Evolutionary conservation across 169 alveolate genomes (phyloP).

Genomic region (Perkinsus marinus): DNA sequence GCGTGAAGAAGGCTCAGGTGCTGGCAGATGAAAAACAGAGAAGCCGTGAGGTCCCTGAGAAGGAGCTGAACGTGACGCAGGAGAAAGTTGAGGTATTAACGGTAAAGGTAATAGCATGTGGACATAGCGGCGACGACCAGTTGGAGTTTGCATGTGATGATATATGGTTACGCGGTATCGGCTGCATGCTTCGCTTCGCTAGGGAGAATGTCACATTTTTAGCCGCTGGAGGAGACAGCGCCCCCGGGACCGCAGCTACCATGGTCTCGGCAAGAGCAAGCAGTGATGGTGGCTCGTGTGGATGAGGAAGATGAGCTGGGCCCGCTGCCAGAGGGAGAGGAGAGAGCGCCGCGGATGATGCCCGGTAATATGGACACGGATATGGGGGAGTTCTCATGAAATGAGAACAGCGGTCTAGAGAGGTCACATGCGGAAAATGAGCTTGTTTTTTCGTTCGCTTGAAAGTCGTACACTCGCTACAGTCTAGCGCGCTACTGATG

Average conservation of each 20-base stretch:
- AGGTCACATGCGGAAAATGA: no score
- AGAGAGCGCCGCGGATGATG: neutral
- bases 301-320: neutral
- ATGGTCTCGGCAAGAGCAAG: neutral
- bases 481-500: no score
- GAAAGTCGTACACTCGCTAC: no score
- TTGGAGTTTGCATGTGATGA: neutral
- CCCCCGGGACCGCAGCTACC: neutral
- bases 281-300: neutral
- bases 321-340: neutral
- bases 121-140: neutral
- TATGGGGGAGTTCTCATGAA: neutral
- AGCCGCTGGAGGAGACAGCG: neutral
- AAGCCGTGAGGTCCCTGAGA: neutral
- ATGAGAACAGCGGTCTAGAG: no score
- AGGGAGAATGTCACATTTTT: no score
- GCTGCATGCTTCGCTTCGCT: no score
- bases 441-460: no score
- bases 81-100: neutral
- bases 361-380: neutral
- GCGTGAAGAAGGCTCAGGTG: neutral
- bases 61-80: neutral
- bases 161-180: no score
- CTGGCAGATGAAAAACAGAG: neutral
- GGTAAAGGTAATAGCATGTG: neutral